Evolutionary conservation across 495 filamentous ascomycete genomes (phyloP).

Genomic region (Rostrohypoxylon terebratum): DNA sequence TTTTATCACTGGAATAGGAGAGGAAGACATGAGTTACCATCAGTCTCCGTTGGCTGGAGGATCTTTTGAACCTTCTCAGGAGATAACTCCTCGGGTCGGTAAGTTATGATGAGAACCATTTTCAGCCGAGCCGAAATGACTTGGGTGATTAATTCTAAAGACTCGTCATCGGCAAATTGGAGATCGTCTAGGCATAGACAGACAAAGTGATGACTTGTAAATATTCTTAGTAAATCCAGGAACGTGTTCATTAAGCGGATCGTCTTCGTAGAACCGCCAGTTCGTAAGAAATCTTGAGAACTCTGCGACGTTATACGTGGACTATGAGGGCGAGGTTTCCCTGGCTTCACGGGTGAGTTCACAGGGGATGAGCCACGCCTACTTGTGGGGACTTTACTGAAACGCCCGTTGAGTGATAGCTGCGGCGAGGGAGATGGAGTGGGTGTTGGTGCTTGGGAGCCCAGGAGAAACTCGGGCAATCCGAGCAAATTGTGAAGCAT

Average conservation of each 20-base stretch:
- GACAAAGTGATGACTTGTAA: conserved; percentile 82
- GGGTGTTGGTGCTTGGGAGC: conserved; percentile 47
- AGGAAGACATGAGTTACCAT: conserved; percentile 49
- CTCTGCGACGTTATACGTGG: conserved; percentile 58
- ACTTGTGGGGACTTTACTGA: conserved; percentile 38
- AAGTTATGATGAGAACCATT: conserved; percentile 80
- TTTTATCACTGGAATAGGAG: conserved; percentile 26
- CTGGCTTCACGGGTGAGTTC: conserved; percentile 45
- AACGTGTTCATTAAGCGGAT: conserved; percentile 86
- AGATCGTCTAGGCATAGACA: conserved; percentile 88
- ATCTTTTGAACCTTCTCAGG: conserved; percentile 60
- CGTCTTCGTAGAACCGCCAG: conserved; percentile 75
- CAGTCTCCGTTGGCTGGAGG: conserved; percentile 59
- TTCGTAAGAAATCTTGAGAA: conserved; percentile 76
- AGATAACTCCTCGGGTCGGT: conserved; percentile 65
- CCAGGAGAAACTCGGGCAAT: conserved; percentile 79
- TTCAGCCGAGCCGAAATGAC: conserved; percentile 78
- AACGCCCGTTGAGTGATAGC: conserved; percentile 28
- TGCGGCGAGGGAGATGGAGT: conserved; percentile 39
- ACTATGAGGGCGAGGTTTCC: conserved; percentile 43
- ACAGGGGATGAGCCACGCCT: conserved; percentile 60
- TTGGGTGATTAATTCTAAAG: conserved; percentile 78
- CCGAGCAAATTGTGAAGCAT: conserved; percentile 80
- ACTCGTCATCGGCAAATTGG: conserved; percentile 88
- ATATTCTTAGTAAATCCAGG: conserved; percentile 81